Conservation (phyloP, 805 yeast species). For the Candida verbasci region DNA sequence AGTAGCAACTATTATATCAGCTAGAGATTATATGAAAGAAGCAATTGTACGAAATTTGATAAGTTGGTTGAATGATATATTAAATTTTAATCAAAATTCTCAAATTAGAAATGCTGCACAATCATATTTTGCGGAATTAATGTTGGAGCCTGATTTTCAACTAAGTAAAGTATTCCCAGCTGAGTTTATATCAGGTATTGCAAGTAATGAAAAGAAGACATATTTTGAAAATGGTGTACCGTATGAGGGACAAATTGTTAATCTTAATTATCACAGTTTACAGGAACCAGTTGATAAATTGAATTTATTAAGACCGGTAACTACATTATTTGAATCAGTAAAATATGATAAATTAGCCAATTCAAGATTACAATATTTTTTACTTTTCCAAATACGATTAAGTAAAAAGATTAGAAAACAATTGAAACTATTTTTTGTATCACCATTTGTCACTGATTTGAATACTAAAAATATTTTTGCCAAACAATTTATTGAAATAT, state of each 20-base stretch:
- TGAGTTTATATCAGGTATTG: conserved; percentile 16
- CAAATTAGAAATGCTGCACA: conserved; percentile 19
- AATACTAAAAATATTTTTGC: conserved; percentile 46
- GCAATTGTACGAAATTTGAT: conserved; percentile 41
- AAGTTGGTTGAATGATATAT: conserved; percentile 48
- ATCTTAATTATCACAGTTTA: conserved; percentile 17
- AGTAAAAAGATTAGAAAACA: conserved; percentile 48
- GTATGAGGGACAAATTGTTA: conserved; percentile 22
- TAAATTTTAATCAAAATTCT: conserved; percentile 14
- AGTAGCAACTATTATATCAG: conserved; percentile 50
- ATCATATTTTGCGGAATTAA: conserved; percentile 33
- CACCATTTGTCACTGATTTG: conserved; percentile 51
- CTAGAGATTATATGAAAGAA: conserved; percentile 49
- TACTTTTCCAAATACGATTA: conserved; percentile 57
- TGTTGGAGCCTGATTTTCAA: conserved; percentile 33
- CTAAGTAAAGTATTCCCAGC: conserved; percentile 29
- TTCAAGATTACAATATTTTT: conserved; percentile 55
- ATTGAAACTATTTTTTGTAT: conserved; percentile 47
- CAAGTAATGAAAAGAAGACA: conserved; percentile 13
- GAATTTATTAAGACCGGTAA: conserved; percentile 14
- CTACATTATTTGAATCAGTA: conserved; percentile 11
- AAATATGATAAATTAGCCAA: conserved; percentile 17
- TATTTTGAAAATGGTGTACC: conserved; percentile 32
- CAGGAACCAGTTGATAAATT: conserved; percentile 9
- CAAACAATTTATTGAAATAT: conserved; percentile 50